phyloP scores from a whole-genome alignment of 2,329 filamentous ascomycete species.

The Alternaria arbusti region DNA sequence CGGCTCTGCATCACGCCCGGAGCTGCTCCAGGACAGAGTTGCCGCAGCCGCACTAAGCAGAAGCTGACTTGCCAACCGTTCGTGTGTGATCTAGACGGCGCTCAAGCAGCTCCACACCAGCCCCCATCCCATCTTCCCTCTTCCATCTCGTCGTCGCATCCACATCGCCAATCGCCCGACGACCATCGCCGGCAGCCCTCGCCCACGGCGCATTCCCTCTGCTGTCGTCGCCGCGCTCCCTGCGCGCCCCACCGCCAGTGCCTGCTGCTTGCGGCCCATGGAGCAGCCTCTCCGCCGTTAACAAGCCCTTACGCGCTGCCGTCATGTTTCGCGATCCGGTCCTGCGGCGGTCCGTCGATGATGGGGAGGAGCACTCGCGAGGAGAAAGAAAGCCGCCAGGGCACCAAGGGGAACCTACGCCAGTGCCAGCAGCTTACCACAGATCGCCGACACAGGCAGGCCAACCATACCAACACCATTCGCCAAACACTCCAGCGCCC shows the following conservation, averaged over 20 bases:
- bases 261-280: slow-evolving; percentile 19
- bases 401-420: slow-evolving; percentile 40
- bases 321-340: slow-evolving; percentile 41
- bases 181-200: slow-evolving; percentile 22
- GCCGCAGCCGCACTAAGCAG: slow-evolving; percentile 34
- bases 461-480: slow-evolving; percentile 45
- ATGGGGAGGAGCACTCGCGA: slow-evolving; percentile 37
- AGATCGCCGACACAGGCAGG: slow-evolving; percentile 47
- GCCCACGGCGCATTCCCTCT: slow-evolving; percentile 25
- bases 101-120: slow-evolving; percentile 19
- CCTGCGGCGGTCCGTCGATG: slow-evolving; percentile 38
- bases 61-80: slow-evolving; percentile 31
- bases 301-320: slow-evolving; percentile 11
- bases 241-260: slow-evolving; percentile 9
- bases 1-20: slow-evolving; percentile 24
- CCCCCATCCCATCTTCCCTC: slow-evolving; percentile 14
- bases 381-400: slow-evolving; percentile 43
- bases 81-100: slow-evolving; percentile 26
- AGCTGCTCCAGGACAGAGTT: slow-evolving; percentile 24
- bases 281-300: slow-evolving; percentile 7
- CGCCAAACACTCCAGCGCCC: slow-evolving; percentile 43
- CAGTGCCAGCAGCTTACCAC: slow-evolving; percentile 45
- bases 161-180: slow-evolving; percentile 14
- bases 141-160: slow-evolving; percentile 14
- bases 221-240: slow-evolving; percentile 9